Evolutionary conservation across 108 stramenopile species (phyloP), one percentile per base, ranked within the genome.

Genomic region (Nannochloropsis gaditana): DNA sequence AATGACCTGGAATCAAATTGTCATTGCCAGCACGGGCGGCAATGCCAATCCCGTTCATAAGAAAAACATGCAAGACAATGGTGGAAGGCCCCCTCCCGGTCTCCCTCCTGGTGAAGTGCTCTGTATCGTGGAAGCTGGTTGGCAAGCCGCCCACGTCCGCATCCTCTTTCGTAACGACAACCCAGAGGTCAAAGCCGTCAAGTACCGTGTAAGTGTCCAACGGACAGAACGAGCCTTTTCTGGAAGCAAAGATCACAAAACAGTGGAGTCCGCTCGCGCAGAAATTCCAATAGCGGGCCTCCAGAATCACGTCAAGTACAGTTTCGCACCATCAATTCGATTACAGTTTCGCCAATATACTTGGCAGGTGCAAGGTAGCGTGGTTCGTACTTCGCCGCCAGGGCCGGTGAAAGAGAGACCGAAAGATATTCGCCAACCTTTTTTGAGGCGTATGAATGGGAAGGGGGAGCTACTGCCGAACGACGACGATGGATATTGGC

Each of bases 171-270:
- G 59, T 2, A 6, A 15, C 59, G n/a, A 73, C 59, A 73, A n/a
- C n/a, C 59, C 59, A 4, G 59, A 73, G n/a, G 59, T 73, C 59
- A 73, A 73, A n/a, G 59, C n/a, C 2, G 2, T 73, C 19, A n/a
- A n/a, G n/a, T 73, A 73, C n/a, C 59, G 59, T n/a, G 59, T 73
- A 73, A 73, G 15, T 73, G 59, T 73, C 19, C 59, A 73, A n/a
- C 59, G 59, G n/a, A 73, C 59, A 15, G 59, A 73, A 0, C 59
- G 59, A 73, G 59, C 59, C 4, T n/a, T 73, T 15, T n/a, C 59
- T 8, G 59, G 59, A 4, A 2, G 19, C 8, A 73, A 73, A n/a
- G 59, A 73, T n/a, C n/a, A 73, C 59, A 73, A 73, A n/a, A 6
- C 59, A 4, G 59, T 73, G 59, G 59, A 73, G n/a, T 73, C 59